Percentiles rank a stretch among this genome's conserved stretches.
phyloP scores from a whole-genome alignment of 768 basidiomycete genomes.

The Boletus bicolor region DNA sequence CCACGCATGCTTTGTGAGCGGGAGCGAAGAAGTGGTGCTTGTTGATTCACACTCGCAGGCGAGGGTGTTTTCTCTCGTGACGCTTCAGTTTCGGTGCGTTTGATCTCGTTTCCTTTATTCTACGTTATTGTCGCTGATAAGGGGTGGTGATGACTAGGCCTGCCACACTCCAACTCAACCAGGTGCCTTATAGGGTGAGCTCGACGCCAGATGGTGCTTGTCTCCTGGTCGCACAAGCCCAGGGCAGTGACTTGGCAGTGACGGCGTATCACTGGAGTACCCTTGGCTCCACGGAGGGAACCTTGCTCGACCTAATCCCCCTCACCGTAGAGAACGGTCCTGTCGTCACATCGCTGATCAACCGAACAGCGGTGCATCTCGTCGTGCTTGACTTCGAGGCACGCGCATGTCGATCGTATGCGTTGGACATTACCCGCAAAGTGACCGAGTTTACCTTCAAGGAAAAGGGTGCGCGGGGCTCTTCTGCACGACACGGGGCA shows the following conservation, averaged over 20 bases:
- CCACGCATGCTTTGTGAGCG: slow-evolving; percentile 43
- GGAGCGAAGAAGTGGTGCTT: slow-evolving; percentile 51
- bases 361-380: slow-evolving; percentile 41
- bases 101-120: not conserved
- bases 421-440: slow-evolving; percentile 52
- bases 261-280: slow-evolving; percentile 54
- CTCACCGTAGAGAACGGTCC: slow-evolving; percentile 22
- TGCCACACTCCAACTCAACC: slow-evolving; percentile 39
- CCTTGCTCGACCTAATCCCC: slow-evolving; percentile 33
- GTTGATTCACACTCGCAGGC: slow-evolving; percentile 43
- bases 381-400: slow-evolving; percentile 36
- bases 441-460: slow-evolving; percentile 55
- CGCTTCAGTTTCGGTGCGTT: slow-evolving; percentile 50
- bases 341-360: slow-evolving; percentile 45
- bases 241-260: slow-evolving; percentile 16
- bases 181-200: slow-evolving; percentile 29
- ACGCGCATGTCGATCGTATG: slow-evolving; percentile 39
- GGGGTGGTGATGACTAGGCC: slow-evolving; percentile 33
- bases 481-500: slow-evolving; percentile 8
- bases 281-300: slow-evolving; percentile 51
- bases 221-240: slow-evolving; percentile 35
- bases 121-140: not conserved
- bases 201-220: slow-evolving; percentile 58
- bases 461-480: slow-evolving; percentile 34
- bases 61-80: slow-evolving; percentile 52